Evolutionary conservation across 2,329 filamentous ascomycete species (phyloP).

Genomic region (Fusarium multiceps): DNA sequence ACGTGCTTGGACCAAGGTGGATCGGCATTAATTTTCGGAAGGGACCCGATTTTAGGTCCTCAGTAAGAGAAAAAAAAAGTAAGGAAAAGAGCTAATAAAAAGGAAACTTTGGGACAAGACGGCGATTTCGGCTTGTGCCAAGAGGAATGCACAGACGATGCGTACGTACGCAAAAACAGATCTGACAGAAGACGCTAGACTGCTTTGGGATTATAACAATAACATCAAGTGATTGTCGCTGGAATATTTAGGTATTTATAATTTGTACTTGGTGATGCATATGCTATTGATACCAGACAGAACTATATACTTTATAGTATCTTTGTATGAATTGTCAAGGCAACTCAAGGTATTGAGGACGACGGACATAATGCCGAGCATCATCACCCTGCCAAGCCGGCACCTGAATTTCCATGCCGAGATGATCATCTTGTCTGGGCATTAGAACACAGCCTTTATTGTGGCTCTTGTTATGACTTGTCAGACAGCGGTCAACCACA

Average conservation of each 20-base stretch:
- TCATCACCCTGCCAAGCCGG: constrained; percentile 18
- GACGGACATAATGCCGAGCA: not conserved
- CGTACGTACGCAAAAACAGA: constrained; percentile 6
- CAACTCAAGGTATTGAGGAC: not conserved
- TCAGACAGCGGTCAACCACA: not conserved
- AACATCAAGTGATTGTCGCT: no score
- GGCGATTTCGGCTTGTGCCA: constrained; percentile 28
- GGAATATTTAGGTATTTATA: not conserved
- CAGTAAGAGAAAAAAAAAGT: not conserved
- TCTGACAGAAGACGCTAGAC: not conserved
- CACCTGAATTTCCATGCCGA: constrained; percentile 13
- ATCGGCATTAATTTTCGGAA: constrained; percentile 2
- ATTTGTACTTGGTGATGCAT: not conserved
- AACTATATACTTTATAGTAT: not conserved
- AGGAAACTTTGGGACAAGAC: not conserved
- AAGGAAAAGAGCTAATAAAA: not conserved
- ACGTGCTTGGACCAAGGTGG: constrained; percentile 29
- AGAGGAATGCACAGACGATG: constrained; percentile 19
- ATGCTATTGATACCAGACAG: no score
- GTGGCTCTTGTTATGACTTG: not conserved
- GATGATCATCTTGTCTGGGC: not conserved
- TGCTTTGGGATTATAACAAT: not conserved
- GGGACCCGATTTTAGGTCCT: not conserved
- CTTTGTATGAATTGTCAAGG: not conserved
- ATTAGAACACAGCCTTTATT: not conserved